These are phyloP conservation scores for Colletotrichum australisinense DNA, from an alignment of 2,329 filamentous ascomycete genomes.

Conservation along the genomic window DNA sequence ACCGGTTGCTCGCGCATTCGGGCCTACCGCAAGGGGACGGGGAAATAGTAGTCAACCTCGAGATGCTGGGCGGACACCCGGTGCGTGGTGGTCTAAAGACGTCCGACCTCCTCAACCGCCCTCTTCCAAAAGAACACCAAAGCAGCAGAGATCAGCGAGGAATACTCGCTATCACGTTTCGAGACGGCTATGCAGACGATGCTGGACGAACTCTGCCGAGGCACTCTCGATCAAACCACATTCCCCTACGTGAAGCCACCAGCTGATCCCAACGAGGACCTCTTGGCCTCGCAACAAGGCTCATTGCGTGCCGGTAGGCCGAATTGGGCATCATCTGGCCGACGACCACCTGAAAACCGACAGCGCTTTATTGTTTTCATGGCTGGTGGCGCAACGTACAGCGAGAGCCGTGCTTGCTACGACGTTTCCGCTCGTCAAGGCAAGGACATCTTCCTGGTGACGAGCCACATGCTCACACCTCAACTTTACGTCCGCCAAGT, in stretches of 20 bases:
- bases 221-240: slow-evolving; percentile 71
- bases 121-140: slow-evolving; percentile 78
- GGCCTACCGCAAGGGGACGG: slow-evolving; percentile 80
- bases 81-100: slow-evolving; percentile 73
- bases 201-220: slow-evolving; percentile 78
- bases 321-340: slow-evolving; percentile 90
- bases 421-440: slow-evolving; percentile 79
- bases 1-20: slow-evolving; percentile 86
- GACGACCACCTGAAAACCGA: slow-evolving; percentile 79
- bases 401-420: slow-evolving; percentile 90
- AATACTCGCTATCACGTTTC: slow-evolving; percentile 88
- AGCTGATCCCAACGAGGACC: slow-evolving; percentile 70
- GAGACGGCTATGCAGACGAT: slow-evolving; percentile 85
- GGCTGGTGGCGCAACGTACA: slow-evolving; percentile 94
- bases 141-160: slow-evolving; percentile 70
- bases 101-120: slow-evolving; percentile 72
- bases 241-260: slow-evolving; percentile 83
- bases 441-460: slow-evolving; percentile 88
- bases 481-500: slow-evolving; percentile 85
- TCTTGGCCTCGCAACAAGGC: slow-evolving; percentile 68
- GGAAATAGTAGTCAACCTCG: slow-evolving; percentile 80
- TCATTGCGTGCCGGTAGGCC: slow-evolving; percentile 93
- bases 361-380: slow-evolving; percentile 95
- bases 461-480: slow-evolving; percentile 93
- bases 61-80: slow-evolving; percentile 82